Percentiles rank a stretch among this genome's conserved stretches.
Evolutionary conservation across 495 filamentous ascomycete species (phyloP).

Genomic region (Clohesyomyces aquaticus): DNA sequence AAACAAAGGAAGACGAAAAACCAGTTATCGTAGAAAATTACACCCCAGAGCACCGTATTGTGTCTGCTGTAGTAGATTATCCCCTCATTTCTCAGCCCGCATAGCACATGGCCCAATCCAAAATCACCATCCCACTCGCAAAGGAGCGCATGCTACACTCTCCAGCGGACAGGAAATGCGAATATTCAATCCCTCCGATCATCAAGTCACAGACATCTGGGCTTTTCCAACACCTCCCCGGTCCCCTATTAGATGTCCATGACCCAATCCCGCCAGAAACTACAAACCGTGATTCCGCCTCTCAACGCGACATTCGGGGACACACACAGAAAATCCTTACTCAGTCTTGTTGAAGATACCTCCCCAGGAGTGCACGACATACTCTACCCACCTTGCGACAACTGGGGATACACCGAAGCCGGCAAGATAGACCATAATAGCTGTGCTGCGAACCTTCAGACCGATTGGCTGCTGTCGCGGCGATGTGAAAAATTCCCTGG

Average conservation of each 20-base stretch:
- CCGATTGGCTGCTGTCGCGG: background rate
- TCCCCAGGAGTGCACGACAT: slow-evolving; percentile 15
- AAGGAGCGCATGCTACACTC: slow-evolving; percentile 5
- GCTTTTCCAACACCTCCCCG: slow-evolving; percentile 3
- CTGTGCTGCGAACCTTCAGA: slow-evolving; percentile 15
- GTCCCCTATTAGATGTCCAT: background rate
- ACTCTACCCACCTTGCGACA: slow-evolving; percentile 19
- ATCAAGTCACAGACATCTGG: slow-evolving; percentile 14
- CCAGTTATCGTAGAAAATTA: no score
- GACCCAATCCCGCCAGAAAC: slow-evolving; percentile 11
- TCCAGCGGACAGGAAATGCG: background rate
- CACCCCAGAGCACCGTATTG: no score
- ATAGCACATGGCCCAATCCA: no score
- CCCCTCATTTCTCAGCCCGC: no score
- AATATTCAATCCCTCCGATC: slow-evolving; percentile 2
- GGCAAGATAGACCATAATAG: slow-evolving; percentile 10
- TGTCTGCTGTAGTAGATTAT: no score
- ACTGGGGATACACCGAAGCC: slow-evolving; percentile 7
- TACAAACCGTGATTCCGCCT: background rate
- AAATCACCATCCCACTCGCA: background rate
- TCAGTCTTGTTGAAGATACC: slow-evolving; percentile 18
- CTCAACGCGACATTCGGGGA: slow-evolving; percentile 10
- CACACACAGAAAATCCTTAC: slow-evolving; percentile 5
- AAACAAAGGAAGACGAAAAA: no score
- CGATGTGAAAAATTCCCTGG: background rate